phyloP scores from a whole-genome alignment of 495 filamentous ascomycete genomes.

The Copromyces sp. region DNA sequence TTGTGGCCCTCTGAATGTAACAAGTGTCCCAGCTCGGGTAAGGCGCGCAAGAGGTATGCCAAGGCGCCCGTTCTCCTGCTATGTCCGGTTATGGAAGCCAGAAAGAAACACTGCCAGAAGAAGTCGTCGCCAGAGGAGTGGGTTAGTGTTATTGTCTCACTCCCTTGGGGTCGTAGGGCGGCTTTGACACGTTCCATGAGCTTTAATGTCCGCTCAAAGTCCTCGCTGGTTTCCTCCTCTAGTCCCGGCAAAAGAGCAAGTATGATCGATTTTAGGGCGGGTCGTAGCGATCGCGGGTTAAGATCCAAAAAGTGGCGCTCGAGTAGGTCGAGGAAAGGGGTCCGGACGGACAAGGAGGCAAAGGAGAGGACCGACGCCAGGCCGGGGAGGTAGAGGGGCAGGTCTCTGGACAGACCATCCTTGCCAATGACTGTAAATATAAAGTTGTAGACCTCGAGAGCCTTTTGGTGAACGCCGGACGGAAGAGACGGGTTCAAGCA shows the following conservation, averaged over 20 bases:
- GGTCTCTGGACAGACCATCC: constrained; percentile 67
- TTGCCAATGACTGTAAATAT: constrained; percentile 71
- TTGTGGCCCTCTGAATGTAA: constrained; percentile 17
- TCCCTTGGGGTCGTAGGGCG: constrained; percentile 43
- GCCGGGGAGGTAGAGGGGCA: constrained; percentile 81
- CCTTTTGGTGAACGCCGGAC: constrained; percentile 97
- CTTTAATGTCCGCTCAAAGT: constrained; percentile 79
- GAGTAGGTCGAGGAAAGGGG: constrained; percentile 70
- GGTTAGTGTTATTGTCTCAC: constrained; percentile 40
- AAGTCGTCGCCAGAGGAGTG: constrained; percentile 63
- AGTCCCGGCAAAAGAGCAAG: constrained; percentile 79
- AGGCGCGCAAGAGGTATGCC: constrained; percentile 67
- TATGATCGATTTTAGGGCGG: constrained; percentile 81
- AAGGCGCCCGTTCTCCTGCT: constrained; percentile 76
- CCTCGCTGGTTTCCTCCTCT: constrained; percentile 93
- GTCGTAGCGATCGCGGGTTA: constrained; percentile 59
- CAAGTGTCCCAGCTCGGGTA: constrained; percentile 58
- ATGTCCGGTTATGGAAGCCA: constrained; percentile 81
- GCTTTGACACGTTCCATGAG: constrained; percentile 69
- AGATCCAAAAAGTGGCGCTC: constrained; percentile 69
- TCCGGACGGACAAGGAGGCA: constrained; percentile 79
- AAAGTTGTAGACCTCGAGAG: constrained; percentile 84
- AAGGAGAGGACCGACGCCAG: constrained; percentile 83
- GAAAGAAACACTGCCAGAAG: constrained; percentile 97
- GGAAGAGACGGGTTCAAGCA: constrained; percentile 88